Base-by-base conservation (phyloP, 2,329 filamentous ascomycete species). In the Diaporthe aspalathi region DNA sequence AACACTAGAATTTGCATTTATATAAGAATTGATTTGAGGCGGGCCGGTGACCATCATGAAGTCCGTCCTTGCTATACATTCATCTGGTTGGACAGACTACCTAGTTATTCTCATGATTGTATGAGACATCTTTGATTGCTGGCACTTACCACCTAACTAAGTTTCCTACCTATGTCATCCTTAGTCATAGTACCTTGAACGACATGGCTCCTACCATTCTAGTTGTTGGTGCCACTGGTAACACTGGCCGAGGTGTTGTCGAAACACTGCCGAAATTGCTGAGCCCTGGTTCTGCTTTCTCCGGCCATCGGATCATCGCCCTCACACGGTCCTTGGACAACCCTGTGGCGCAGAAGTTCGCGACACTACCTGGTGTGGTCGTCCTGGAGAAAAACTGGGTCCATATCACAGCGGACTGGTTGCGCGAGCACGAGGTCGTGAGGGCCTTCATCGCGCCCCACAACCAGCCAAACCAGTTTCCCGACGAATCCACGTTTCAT, bases 361-460 rank as follows among this genome's bases (percentile, higher is more conserved):
- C 56, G 7, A 62, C 24, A 29, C 38, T 45, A 16, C 16, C 56
- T 45, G 56, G 56, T 12, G 56, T 62, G 1, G 38, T 14, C 16
- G 56, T 62, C 1, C 16, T 45, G 12, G 38, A 62, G 40, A 62
- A 62, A 2, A 77, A 79, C 74, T 83, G 82, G 82, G 71, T 78
- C 45, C 77, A 81, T 0, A 82, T 84, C 56, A 81, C 76, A 7
- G n/a, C 78, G 6, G 77, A 78, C 50, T 85, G 83, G 83, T 79
- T 85, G n/a, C 79, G 75, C 2, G 70, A 80, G 16, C 76, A 81
- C 7, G 62, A 80, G 3, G 79, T 85, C 1, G 75, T 69, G 14
- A 75, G 81, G 27, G 80, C 77, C 1, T 85, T 83, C 67, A 80
- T 85, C 53, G 83, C 83, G 24, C 73, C 82, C 0, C 81, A 83